Conservation (phyloP, 73 alveolate species). For the Tetrahymena thermophila region DNA sequence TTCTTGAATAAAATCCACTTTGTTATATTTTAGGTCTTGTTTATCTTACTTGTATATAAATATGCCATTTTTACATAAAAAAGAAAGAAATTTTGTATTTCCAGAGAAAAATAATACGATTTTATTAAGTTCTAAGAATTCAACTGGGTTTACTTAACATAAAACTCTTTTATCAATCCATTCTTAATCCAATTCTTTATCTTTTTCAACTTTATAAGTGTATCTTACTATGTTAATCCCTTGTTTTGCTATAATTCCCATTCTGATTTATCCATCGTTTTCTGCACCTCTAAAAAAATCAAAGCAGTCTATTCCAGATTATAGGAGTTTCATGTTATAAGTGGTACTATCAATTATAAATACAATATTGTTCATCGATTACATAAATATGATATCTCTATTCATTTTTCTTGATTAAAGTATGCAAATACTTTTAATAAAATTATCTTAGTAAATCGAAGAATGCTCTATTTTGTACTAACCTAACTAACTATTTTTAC, state of each 20-base stretch:
- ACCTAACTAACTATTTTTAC: neutral
- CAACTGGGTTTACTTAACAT: neutral
- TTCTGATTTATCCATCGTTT: neutral
- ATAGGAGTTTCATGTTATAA: neutral
- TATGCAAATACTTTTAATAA: neutral
- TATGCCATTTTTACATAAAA: neutral
- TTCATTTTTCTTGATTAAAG: neutral
- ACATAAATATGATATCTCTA: neutral
- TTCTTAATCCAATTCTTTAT: neutral
- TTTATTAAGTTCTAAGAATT: neutral
- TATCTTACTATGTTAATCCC: neutral
- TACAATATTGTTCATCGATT: neutral
- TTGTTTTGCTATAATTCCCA: neutral
- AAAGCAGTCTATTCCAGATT: neutral
- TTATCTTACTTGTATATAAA: neutral
- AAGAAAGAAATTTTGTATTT: neutral
- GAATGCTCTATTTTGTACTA: neutral
- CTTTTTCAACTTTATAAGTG: neutral
- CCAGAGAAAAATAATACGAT: neutral
- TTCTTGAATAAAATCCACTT: neutral
- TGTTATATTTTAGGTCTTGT: neutral
- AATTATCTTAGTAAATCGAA: neutral
- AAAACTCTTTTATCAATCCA: neutral
- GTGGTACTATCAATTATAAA: neutral
- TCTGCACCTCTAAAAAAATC: neutral